Base-by-base conservation (phyloP, 2,329 filamentous ascomycete genomes). In the Fusarium setosum region DNA sequence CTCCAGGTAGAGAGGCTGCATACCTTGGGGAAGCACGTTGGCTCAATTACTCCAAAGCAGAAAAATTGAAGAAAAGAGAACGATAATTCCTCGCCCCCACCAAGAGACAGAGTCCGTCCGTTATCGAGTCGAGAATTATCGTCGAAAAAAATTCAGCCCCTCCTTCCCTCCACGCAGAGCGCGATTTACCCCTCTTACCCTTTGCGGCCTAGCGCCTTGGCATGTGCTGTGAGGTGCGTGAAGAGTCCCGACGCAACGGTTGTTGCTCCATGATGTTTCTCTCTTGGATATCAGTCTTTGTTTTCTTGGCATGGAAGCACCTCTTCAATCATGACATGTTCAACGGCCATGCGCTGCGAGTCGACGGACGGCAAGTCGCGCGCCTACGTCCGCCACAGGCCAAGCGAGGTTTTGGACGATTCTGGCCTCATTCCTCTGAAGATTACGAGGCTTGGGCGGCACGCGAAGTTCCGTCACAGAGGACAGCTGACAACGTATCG, bases 101-200 rank as follows among this genome's bases (percentile, higher is more conserved):
- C 59, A 71, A 58, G 50, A 58, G 63, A 67, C 50, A 49, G 60
- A 66, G 66, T 58, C 44, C 55, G 51, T 34, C 54, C 47, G 53
- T 57, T 41, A 64, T 70, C 68, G 69, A 72, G 69, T 63, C 55
- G 44, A 55, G 59, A 62, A 67, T 68, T 69, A 62, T 69, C 65
- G 62, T 59, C 59, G 58, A 61, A 52, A 73, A 69, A 73, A 71
- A 70, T 48, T 61, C 51, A 59, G 61, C 67, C 67, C 68, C 67
- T 69, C 67, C 35, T 57, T 53, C 63, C 34, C 40, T 59, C 65
- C 65, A 68, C 32, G 68, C 44, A 66, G 58, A 44, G 57, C 42
- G 29, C 54, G 13, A 29, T 32, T n/a, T 73, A 65, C 75, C 75
- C 76, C 75, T 76, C 76, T 69, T 77, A 69, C 76, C 59, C 10